A percentile compares a stretch with the other conserved stretches of the same genome.
These are phyloP conservation scores for Cyphellophora attinorum DNA, from an alignment of 2,329 filamentous ascomycete species.

Conservation along the genomic window DNA sequence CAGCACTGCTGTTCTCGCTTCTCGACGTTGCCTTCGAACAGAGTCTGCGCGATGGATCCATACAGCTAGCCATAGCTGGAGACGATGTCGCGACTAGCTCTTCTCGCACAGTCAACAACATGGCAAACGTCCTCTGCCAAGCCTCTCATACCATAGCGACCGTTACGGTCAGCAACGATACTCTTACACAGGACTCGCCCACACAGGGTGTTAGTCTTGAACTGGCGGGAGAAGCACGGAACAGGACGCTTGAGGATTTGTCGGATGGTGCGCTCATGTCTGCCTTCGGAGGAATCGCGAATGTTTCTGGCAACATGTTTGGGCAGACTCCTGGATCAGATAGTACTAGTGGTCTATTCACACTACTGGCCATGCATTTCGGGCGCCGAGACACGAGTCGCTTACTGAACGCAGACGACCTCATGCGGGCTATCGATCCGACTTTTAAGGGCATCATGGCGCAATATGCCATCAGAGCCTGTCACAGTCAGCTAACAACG, in stretches of 20 bases:
- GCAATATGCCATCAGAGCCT: constrained; percentile 15
- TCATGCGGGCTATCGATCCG: constrained; percentile 11
- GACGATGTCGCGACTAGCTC: constrained; percentile 15
- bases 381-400: constrained; percentile 8
- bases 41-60: constrained; percentile 13
- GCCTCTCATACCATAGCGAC: constrained; percentile 14
- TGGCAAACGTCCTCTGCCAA: constrained; percentile 16
- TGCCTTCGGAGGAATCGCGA: constrained; percentile 10
- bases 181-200: constrained; percentile 5
- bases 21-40: constrained; percentile 15
- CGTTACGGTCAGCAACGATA: constrained; percentile 15
- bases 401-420: constrained; percentile 11
- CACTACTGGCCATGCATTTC: constrained; percentile 12
- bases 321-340: constrained; percentile 8
- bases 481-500: not conserved
- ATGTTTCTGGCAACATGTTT: constrained; percentile 12
- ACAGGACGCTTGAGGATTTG: constrained; percentile 21
- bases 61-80: constrained; percentile 12
- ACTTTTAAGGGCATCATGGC: constrained; percentile 16
- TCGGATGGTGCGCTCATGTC: constrained; percentile 15
- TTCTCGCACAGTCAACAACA: constrained; percentile 13
- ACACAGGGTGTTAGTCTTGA: constrained; percentile 8
- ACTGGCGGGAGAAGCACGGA: constrained; percentile 18
- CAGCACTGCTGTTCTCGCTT: constrained; percentile 14
- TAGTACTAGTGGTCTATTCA: constrained; percentile 12